Percentiles rank a stretch among this genome's conserved stretches.
These are phyloP conservation scores for Boletus subcaerulescens DNA, from an alignment of 768 basidiomycete genomes.

Conservation along the genomic window DNA sequence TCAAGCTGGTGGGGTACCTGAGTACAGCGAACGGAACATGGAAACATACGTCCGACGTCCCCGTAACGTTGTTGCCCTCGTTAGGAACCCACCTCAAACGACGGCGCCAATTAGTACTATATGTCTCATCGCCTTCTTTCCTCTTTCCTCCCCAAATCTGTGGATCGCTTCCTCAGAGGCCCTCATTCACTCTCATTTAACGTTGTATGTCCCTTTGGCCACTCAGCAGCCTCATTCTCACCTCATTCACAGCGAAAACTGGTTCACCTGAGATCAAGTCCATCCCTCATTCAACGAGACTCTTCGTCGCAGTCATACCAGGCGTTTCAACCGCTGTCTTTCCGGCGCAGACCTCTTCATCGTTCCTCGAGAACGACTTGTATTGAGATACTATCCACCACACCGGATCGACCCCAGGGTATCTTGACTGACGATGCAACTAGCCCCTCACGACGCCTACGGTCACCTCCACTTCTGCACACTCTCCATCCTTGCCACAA, in stretches of 20 bases:
- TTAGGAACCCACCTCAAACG: background rate
- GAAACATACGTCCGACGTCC: no score
- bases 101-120: constrained; percentile 14
- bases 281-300: constrained; percentile 69
- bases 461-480: constrained; percentile 59
- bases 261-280: constrained; percentile 66
- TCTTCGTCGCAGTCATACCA: constrained; percentile 77
- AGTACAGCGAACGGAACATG: no score
- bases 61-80: no score
- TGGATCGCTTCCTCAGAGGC: constrained; percentile 80
- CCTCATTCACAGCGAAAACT: constrained; percentile 53
- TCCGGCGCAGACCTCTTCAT: constrained; percentile 68
- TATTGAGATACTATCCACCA: constrained; percentile 20
- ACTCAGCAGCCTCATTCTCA: constrained; percentile 7
- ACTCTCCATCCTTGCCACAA: constrained; percentile 25
- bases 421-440: background rate
- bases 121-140: background rate
- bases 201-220: constrained; percentile 43
- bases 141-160: constrained; percentile 21
- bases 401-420: no score
- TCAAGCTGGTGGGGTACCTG: no score
- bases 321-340: constrained; percentile 72
- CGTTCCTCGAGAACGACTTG: constrained; percentile 72
- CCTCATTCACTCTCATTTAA: constrained; percentile 61
- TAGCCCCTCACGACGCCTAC: constrained; percentile 69